phyloP scores from a whole-genome alignment of 345 rosid species.

The Boechera retrofracta region DNA sequence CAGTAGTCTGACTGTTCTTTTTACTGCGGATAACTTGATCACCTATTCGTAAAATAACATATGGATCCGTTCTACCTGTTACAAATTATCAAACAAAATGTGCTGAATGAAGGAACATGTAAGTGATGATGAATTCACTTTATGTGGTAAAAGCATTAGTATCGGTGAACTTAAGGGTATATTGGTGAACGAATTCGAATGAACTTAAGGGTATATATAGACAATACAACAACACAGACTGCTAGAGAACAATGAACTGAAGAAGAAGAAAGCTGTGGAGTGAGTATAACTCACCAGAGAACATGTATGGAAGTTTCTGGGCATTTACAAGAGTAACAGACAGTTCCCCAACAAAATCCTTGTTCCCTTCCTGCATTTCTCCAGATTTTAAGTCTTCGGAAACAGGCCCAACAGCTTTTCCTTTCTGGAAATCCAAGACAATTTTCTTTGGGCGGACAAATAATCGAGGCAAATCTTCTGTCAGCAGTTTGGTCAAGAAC shows the following conservation, averaged over 20 bases:
- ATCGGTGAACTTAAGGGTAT: too few relatives aligned
- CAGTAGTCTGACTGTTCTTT: slow-evolving; percentile 97
- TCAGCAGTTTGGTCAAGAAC: slow-evolving; percentile 93
- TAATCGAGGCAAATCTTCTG: slow-evolving; percentile 88
- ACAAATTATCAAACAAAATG: slow-evolving; percentile 35
- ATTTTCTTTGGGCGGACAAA: slow-evolving; percentile 99
- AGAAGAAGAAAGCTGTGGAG: slow-evolving; percentile 8
- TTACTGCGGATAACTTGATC: slow-evolving; percentile 92
- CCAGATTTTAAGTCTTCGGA: slow-evolving; percentile 68
- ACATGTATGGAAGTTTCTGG: slow-evolving; percentile 74
- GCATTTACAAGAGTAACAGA: slow-evolving; percentile 97
- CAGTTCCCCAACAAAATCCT: slow-evolving; percentile 89
- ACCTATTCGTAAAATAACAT: slow-evolving; percentile 80
- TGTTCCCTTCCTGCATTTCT: slow-evolving; percentile 90
- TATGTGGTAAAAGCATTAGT: slow-evolving; percentile 1
- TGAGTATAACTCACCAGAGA: slow-evolving; percentile 62
- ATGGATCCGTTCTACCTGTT: slow-evolving; percentile 97
- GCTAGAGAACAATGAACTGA: slow-evolving; percentile 1
- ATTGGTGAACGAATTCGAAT: too few relatives aligned
- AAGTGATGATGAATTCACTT: neutral
- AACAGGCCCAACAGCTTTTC: slow-evolving; percentile 91
- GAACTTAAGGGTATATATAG: neutral
- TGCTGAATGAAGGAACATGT: slow-evolving; percentile 24
- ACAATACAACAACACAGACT: neutral
- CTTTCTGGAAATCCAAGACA: slow-evolving; percentile 94